Evolutionary conservation across 495 filamentous ascomycete genomes (phyloP), one percentile per base, ranked within the genome.

Genomic region (Pyronema domesticum): DNA sequence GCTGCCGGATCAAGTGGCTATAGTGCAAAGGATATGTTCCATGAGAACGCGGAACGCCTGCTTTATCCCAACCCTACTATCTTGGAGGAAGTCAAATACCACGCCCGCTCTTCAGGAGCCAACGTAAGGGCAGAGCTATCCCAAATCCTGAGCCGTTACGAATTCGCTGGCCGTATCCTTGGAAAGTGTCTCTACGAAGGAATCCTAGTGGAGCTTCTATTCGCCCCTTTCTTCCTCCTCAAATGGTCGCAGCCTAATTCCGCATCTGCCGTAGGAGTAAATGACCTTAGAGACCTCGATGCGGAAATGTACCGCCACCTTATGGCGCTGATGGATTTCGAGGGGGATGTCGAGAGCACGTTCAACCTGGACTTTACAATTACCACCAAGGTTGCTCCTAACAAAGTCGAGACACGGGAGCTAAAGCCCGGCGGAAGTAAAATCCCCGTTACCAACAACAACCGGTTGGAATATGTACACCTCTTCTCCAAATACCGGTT

Each of bases 181-280:
- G 91, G 91, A 3, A 99, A 99, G 67, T 99, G 91, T 68, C 74
- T 99, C 52, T 99, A 99, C 60, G 91, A 99, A 69, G 89, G 89
- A 1, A 96, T 99, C 47, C 74, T 99, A 9, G 82, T 96, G 52
- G 89, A 99, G 65, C 83, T 96, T 59, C 74, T 77, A 55, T 99
- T 99, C 69, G 91, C 89, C 1, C 80, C 85, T 2, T 96, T 96
- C 69, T 99, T 99, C 72, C 77, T 99, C 6, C 75, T 95, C 37
- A 94, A 94, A 63, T 99, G 91, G 91, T 60, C 58, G 7, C 58
- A 62, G 44, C 78, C 86, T 8, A 72, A 89, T 43, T 82, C 82
- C 14, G 82, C 82, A 39, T 63, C 68, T 49, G 63, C 68, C 7
- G 83, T 86, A 51, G 94, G 86, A 57, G 72, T 96, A 55, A 96